Base-by-base conservation (phyloP, 352 stramenopile species). In the Globisporangium recalcitrans region DNA sequence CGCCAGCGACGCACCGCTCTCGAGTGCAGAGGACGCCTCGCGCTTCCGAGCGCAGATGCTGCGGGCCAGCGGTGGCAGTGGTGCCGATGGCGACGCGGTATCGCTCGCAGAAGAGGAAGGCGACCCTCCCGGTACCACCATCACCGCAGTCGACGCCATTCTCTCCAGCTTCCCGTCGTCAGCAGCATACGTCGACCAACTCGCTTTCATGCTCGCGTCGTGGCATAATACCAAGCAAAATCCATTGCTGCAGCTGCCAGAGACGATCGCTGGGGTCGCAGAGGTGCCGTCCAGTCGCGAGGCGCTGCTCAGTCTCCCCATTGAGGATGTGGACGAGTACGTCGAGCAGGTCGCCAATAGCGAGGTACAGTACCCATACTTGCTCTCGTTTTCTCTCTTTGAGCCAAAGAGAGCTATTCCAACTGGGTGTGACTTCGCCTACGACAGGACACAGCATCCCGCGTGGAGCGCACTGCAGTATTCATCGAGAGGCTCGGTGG, bases 1-100 rank as follows among this genome's bases (percentile, higher is more conserved):
- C 22, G 57, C 62, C 1, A 72, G 62, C 48, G 54, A 69, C 5
- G 58, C 60, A 4, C 63, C 69, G 14, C 60, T 77, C 10, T 48
- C 0, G 21, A 44, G 75, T 4, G 78, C 80, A 0, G 76, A 84
- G 55, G 58, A 82, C 6, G 49, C 69, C 0, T 38, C 34, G 4
- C 63, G 42, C 51, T 87, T 90, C 56, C 70, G 67, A 13, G 22
- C 62, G 10, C 78, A 85, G 44, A 72, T 87, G 59, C 56, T 86
- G 46, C 62, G 36, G 1, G 14, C 40, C 44, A 48, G 53, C 14
- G n/a, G 24, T 1, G 47, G 55, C 5, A 1, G 5, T 44, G 38
- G 6, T 2, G 14, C 34, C 42, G 54, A 58, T 13, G n/a, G 21
- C 3, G 51, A 59, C 13, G 3, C 13, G 14, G 42, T 14, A 9